These are phyloP conservation scores for Isoetes engelmannii DNA, from an alignment of 83 land plant genomes.

Conservation along the genomic window DNA sequence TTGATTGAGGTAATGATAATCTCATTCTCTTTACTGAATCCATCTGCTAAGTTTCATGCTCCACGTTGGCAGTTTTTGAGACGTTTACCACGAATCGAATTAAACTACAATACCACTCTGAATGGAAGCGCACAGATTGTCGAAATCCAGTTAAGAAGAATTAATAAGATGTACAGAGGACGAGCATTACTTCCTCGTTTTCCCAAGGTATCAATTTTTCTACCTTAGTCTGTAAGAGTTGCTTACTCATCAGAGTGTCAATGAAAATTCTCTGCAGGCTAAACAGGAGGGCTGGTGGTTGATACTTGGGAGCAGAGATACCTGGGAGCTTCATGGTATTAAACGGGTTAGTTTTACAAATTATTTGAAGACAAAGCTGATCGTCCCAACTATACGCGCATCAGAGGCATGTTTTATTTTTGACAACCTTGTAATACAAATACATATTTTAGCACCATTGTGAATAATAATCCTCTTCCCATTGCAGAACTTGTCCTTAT, in stretches of 20 bases:
- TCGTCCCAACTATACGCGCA: slow-evolving; percentile 34
- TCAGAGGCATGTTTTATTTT: slow-evolving; percentile 24
- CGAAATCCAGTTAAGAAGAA: slow-evolving; percentile 44
- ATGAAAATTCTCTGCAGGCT: slow-evolving; percentile 34
- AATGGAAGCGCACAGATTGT: slow-evolving; percentile 31
- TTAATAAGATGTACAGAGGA: slow-evolving; percentile 25
- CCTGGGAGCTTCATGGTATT: slow-evolving; percentile 66
- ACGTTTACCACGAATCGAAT: slow-evolving; percentile 51
- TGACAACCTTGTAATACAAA: background rate
- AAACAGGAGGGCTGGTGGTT: slow-evolving; percentile 99
- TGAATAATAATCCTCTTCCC: background rate
- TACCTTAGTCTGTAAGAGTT: background rate
- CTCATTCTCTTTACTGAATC: too few species aligned
- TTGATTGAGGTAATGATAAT: slow-evolving; percentile 41
- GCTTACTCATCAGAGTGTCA: too few species aligned
- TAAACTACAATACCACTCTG: slow-evolving; percentile 32
- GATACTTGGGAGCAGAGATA: slow-evolving; percentile 58
- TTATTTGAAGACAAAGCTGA: slow-evolving; percentile 46
- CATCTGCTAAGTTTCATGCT: background rate
- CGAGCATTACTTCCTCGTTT: slow-evolving; percentile 79
- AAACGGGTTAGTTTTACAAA: slow-evolving; percentile 72
- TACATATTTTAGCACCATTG: background rate
- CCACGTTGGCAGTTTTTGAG: slow-evolving; percentile 49
- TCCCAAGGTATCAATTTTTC: slow-evolving; percentile 57
- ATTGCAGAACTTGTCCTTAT: slow-evolving; percentile 64